Evolutionary conservation across 2,329 filamentous ascomycete species (phyloP).

Genomic region (Monilinia vaccinii-corymbosi): DNA sequence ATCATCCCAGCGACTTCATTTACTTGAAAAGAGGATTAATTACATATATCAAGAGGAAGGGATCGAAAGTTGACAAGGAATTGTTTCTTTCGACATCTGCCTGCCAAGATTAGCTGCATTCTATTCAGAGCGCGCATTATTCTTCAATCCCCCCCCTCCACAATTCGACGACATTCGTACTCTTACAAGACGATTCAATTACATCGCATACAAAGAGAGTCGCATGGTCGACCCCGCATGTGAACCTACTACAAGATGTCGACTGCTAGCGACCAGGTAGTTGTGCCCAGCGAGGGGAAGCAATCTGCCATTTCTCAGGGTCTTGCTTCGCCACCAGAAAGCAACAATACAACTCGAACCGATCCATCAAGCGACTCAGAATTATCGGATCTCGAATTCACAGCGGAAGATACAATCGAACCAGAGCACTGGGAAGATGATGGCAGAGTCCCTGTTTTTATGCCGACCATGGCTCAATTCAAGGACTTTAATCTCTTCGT

Average conservation of each 20-base stretch:
- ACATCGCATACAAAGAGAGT: neutral
- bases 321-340: conserved; percentile 55
- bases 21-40: neutral
- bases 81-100: conserved; percentile 1
- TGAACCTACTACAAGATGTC: conserved; percentile 22
- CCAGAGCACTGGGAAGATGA: conserved; percentile 68
- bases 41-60: neutral
- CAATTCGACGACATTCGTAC: neutral
- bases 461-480: conserved; percentile 91
- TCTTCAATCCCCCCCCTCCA: neutral
- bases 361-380: conserved; percentile 51
- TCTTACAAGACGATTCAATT: no score
- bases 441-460: conserved; percentile 87
- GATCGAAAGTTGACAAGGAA: neutral
- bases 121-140: conserved; percentile 1
- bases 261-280: conserved; percentile 20
- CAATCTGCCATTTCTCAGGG: conserved; percentile 14
- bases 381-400: conserved; percentile 51
- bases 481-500: conserved; percentile 88
- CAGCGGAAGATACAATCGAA: conserved; percentile 59
- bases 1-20: neutral
- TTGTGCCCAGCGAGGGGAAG: conserved; percentile 16
- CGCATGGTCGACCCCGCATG: conserved; percentile 23
- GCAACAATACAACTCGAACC: conserved; percentile 50
- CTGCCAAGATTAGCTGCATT: neutral